Evolutionary conservation across 164 flowering plant genomes (phyloP).

Genomic region (Platanus orientalis): DNA sequence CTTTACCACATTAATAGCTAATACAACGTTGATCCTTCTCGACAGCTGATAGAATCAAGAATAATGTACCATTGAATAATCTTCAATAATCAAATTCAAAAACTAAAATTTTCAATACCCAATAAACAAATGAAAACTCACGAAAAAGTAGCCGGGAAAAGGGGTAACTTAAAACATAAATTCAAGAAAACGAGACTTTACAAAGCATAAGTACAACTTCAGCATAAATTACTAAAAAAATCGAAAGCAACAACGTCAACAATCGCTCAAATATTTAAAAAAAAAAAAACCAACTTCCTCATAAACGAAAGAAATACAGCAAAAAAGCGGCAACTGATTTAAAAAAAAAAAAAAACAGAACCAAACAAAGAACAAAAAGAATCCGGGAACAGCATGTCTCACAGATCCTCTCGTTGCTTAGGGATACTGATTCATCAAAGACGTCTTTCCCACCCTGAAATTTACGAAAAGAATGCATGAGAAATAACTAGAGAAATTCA

Average conservation of each 20-base stretch:
- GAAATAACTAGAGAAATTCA: not conserved
- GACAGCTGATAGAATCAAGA: not conserved
- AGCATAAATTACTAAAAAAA: too few relatives aligned
- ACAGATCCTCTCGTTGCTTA: constrained; percentile 13
- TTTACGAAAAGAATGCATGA: not conserved
- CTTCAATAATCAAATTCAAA: too few relatives aligned
- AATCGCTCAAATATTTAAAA: too few relatives aligned
- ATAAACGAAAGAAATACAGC: not conserved
- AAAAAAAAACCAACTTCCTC: too few relatives aligned
- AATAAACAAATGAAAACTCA: too few relatives aligned
- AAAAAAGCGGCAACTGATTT: not conserved
- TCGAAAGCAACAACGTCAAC: too few relatives aligned
- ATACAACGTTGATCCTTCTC: not conserved
- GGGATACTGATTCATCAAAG: constrained; percentile 98
- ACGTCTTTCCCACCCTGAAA: constrained; percentile 89
- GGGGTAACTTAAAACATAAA: not conserved
- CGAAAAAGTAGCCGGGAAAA: too few relatives aligned
- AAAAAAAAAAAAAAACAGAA: constrained; percentile 1
- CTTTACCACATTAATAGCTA: not conserved
- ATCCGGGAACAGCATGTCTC: not conserved
- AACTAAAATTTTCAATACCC: too few relatives aligned
- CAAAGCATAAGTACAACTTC: too few relatives aligned
- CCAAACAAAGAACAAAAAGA: not conserved
- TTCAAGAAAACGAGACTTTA: not conserved
- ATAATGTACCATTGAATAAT: not conserved